These are phyloP conservation scores for Paraleonurus japonicus DNA, from an alignment of 257 asterid species.

Conservation along the genomic window DNA sequence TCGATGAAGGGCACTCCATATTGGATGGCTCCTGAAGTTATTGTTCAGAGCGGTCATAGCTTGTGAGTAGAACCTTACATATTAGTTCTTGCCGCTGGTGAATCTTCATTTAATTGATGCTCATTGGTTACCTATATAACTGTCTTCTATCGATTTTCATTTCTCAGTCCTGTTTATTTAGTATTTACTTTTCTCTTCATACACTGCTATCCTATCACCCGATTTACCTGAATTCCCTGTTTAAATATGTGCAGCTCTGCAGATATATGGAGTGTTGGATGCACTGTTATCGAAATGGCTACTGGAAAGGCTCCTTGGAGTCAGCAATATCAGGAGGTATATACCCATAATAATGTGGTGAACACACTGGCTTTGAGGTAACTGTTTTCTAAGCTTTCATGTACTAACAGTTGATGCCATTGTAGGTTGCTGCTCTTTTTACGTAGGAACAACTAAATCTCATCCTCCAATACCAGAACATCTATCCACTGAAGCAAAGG, in stretches of 20 bases:
- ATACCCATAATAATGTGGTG: conserved; percentile 13
- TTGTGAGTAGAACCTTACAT: conserved; percentile 55
- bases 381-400: conserved; percentile 13
- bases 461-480: conserved; percentile 91
- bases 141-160: not conserved
- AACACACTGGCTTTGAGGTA: conserved; percentile 3
- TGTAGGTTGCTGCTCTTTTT: conserved; percentile 84
- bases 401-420: conserved; percentile 20
- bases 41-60: conserved; percentile 89
- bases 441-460: conserved; percentile 80
- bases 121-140: not conserved
- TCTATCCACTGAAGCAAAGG: conserved; percentile 69
- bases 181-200: not conserved
- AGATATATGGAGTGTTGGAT: conserved; percentile 92
- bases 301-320: conserved; percentile 95
- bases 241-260: conserved; percentile 55
- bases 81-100: conserved; percentile 12
- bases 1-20: conserved; percentile 98
- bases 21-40: conserved; percentile 99
- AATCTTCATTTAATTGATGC: conserved; percentile 4
- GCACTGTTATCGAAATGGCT: conserved; percentile 87
- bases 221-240: conserved; percentile 4
- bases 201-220: not conserved
- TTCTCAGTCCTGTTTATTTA: not conserved
- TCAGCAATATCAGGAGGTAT: conserved; percentile 86